A percentile compares a stretch with the other conserved stretches of the same genome.
Conservation (phyloP, 75 land plant species). For the Ceratopteris richardii region DNA sequence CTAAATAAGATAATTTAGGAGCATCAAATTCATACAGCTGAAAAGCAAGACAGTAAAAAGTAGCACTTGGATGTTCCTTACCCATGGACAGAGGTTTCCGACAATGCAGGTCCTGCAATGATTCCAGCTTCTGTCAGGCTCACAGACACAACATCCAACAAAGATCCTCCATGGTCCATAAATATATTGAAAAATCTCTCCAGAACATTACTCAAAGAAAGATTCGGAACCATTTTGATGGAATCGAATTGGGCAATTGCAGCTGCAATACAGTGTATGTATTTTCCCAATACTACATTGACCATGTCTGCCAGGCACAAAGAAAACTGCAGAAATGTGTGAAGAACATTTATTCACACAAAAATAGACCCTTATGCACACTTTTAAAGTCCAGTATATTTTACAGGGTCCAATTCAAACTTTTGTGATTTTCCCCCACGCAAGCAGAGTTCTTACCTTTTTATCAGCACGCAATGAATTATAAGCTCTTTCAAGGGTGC, state of each 20-base stretch:
- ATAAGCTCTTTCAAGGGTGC: constrained; percentile 86
- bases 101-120: constrained; percentile 31
- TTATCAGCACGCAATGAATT: constrained; percentile 70
- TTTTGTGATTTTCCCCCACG: no score
- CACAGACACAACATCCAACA: constrained; percentile 54
- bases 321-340: constrained; percentile 76
- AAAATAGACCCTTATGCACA: no score
- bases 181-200: constrained; percentile 83
- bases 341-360: constrained; percentile 2
- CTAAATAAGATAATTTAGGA: no score
- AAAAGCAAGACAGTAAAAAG: no score
- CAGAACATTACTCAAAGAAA: constrained; percentile 40
- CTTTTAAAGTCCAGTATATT: no score
- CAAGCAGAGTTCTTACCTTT: constrained; percentile 55
- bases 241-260: constrained; percentile 44
- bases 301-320: constrained; percentile 87
- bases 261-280: constrained; percentile 52
- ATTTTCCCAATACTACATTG: constrained; percentile 77
- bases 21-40: no score
- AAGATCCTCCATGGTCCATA: constrained; percentile 80
- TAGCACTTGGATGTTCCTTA: no score
- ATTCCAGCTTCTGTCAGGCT: constrained; percentile 55
- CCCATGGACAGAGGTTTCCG: constrained; percentile 68
- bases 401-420: no score
- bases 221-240: constrained; percentile 17